Evolutionary conservation across 2,329 filamentous ascomycete species (phyloP), one percentile per base, ranked within the genome.

Genomic region (Phialophora expanda): DNA sequence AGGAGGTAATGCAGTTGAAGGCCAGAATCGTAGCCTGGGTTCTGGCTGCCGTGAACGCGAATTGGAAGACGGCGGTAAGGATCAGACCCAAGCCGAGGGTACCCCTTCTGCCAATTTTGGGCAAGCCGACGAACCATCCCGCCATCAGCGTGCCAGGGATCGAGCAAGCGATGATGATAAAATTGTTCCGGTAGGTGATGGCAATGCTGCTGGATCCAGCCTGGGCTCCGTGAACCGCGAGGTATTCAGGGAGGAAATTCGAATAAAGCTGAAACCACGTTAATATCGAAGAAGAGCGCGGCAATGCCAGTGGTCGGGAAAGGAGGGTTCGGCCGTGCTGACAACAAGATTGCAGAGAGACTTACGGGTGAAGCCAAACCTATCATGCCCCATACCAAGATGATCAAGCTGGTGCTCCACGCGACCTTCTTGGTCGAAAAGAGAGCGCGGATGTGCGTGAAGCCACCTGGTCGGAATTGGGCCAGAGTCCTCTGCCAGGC

Each of bases 351-450:
- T 41, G 38, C 38, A 41, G 38, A 8, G 12, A 44, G 38, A 44
- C 48, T 51, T 28, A 51, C 48, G 0, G 90, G 90, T 70, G 92
- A 92, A 0, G 87, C 89, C 0, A 93, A 81, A 3, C 71, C 71
- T 68, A 93, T 91, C 46, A 93, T 84, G 0, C 85, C 89, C 91
- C 91, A 94, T 1, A 93, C 80, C 0, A 83, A 65, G 77, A 92
- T 91, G 73, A 93, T 87, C 24, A 91, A 76, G 1, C 81, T 79
- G 0, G 65, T 72, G 32, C 61, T 64, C 5, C 64, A 44, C 0
- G 86, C 90, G 2, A 92, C 81, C 53, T 85, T 86, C 44, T 75
- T 81, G 0, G 87, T 89, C 0, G 84, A 81, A 73, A 94, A 94
- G 0, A 95, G 82, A 2, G 89, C 89, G 17, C 81, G 79, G 28